Evolutionary conservation across 1,284 basidiomycete genomes (phyloP).

Genomic region (Irpex sp.): DNA sequence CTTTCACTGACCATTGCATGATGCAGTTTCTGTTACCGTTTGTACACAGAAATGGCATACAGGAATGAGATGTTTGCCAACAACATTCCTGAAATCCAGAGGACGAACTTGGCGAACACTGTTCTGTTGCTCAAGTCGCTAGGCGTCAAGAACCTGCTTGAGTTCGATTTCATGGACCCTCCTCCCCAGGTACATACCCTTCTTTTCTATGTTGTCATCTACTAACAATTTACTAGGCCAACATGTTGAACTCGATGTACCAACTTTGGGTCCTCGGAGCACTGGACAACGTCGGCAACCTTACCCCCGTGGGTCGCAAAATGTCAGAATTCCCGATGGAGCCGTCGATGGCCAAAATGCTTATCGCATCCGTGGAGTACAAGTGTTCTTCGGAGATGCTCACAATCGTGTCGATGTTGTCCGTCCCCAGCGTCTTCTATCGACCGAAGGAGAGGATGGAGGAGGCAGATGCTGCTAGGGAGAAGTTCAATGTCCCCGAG

Average conservation of each 20-base stretch:
- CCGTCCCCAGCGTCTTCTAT: conserved; percentile 96
- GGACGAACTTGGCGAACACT: conserved; percentile 91
- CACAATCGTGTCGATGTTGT: conserved; percentile 98
- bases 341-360: conserved; percentile 97
- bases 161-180: conserved; percentile 99
- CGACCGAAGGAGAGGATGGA: conserved; percentile 94
- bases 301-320: conserved; percentile 89
- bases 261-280: conserved; percentile 99
- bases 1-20: not conserved
- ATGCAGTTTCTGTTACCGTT: conserved; percentile 86
- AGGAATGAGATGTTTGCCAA: conserved; percentile 97
- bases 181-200: conserved; percentile 80
- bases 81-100: conserved; percentile 96
- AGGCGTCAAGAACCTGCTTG: conserved; percentile 96
- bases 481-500: conserved; percentile 98
- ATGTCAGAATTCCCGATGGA: conserved; percentile 99
- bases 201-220: conserved; percentile 47
- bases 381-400: conserved; percentile 94
- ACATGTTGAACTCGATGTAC: conserved; percentile 98
- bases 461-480: conserved; percentile 93
- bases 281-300: conserved; percentile 94
- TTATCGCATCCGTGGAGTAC: conserved; percentile 93
- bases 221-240: conserved; percentile 50
- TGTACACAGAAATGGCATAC: conserved; percentile 97
- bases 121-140: conserved; percentile 97